Evolutionary conservation across 2,329 filamentous ascomycete species (phyloP).

Genomic region (Teratosphaeriaceae sp.): DNA sequence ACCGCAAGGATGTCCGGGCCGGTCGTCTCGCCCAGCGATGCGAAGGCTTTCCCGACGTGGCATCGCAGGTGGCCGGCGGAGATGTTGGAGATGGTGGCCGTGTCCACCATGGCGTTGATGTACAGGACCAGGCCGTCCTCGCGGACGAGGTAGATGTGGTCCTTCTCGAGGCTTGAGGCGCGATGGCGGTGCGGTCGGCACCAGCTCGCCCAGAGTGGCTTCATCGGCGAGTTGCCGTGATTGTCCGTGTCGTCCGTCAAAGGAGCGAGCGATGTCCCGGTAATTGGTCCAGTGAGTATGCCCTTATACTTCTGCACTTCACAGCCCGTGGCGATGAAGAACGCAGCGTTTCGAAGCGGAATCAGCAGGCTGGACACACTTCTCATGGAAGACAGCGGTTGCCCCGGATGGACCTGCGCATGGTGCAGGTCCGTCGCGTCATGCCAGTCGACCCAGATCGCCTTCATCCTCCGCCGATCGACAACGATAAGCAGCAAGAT

Average conservation of each 20-base stretch:
- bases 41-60: constrained; percentile 76
- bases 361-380: constrained; percentile 33
- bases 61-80: constrained; percentile 60
- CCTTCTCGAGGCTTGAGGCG: constrained; percentile 56
- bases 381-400: constrained; percentile 17
- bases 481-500: constrained; percentile 64
- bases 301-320: constrained; percentile 33
- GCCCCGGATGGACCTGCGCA: constrained; percentile 18
- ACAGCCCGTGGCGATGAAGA: constrained; percentile 33
- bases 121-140: constrained; percentile 80
- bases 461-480: constrained; percentile 37
- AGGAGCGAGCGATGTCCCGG: constrained; percentile 7
- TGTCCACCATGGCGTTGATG: constrained; percentile 58
- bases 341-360: constrained; percentile 34
- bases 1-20: constrained; percentile 71
- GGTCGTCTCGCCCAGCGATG: constrained; percentile 56
- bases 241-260: constrained; percentile 9
- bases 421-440: constrained; percentile 12
- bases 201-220: constrained; percentile 68
- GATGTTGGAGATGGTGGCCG: constrained; percentile 43
- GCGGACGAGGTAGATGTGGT: constrained; percentile 77
- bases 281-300: constrained; percentile 34
- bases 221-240: constrained; percentile 19
- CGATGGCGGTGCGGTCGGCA: constrained; percentile 65
- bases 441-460: constrained; percentile 27